Conservation (phyloP, 73 alveolate genomes). For the Paramecium bursaria region DNA sequence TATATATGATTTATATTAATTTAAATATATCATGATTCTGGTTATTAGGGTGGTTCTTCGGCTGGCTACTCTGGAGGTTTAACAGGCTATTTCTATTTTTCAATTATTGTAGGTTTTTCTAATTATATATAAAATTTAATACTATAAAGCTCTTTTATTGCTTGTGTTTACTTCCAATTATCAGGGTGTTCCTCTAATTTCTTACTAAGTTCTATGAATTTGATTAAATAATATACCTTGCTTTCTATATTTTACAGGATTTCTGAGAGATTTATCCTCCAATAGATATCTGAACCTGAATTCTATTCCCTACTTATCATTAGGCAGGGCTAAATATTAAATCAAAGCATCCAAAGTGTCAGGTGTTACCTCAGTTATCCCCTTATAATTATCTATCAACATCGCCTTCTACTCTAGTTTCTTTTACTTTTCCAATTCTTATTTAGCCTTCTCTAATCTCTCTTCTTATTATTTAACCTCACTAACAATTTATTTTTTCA, state of each 20-base stretch:
- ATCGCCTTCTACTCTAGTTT: slow-evolving; percentile 38
- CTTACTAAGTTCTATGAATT: slow-evolving; percentile 1
- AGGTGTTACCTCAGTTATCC: slow-evolving; percentile 19
- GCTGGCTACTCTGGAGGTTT: too few species aligned
- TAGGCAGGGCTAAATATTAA: slow-evolving; percentile 35
- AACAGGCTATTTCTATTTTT: too few species aligned
- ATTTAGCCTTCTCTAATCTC: slow-evolving; percentile 12
- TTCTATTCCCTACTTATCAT: slow-evolving; percentile 47
- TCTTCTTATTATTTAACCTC: neutral
- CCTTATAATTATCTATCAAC: slow-evolving; percentile 46
- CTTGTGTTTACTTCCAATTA: slow-evolving; percentile 17
- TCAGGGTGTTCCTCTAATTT: slow-evolving; percentile 25
- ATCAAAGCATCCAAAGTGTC: slow-evolving; percentile 38
- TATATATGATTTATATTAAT: too few species aligned
- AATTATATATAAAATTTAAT: too few species aligned
- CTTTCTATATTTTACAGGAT: slow-evolving; percentile 30
- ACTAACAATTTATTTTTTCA: neutral
- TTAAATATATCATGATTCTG: too few species aligned
- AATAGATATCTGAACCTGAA: slow-evolving; percentile 49
- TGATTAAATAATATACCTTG: neutral
- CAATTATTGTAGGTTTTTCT: too few species aligned
- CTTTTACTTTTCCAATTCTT: slow-evolving; percentile 45
- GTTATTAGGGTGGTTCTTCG: too few species aligned
- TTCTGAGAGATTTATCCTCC: slow-evolving; percentile 19
- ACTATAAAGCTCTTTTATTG: slow-evolving; percentile 29